These are phyloP conservation scores for Roridomyces roridus DNA, from an alignment of 768 basidiomycete genomes.

Conservation along the genomic window DNA sequence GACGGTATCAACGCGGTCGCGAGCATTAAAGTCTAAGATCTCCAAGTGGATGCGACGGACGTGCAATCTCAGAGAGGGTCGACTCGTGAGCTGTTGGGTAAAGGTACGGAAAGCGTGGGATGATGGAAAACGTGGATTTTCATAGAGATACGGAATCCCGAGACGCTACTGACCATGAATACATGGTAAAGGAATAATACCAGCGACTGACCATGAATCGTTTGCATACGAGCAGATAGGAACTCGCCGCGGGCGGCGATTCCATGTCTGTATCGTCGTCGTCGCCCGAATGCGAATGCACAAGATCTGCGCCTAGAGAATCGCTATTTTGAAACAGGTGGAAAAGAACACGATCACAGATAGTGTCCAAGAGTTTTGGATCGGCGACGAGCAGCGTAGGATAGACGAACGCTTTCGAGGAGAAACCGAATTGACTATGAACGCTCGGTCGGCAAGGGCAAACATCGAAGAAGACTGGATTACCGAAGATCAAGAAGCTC, in stretches of 20 bases:
- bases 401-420: neutral
- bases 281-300: too few species aligned
- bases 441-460: neutral
- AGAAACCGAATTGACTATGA: neutral
- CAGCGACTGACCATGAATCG: constrained; percentile 1
- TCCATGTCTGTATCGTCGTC: too few species aligned
- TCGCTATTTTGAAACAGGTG: neutral
- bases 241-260: too few species aligned
- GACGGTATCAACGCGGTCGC: neutral
- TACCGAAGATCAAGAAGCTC: too few species aligned
- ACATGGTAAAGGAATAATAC: neutral
- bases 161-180: neutral
- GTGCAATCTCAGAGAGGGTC: neutral
- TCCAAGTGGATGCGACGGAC: neutral
- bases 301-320: too few species aligned
- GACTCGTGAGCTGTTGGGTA: neutral
- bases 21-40: too few species aligned
- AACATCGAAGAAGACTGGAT: too few species aligned
- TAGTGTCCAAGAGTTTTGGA: neutral
- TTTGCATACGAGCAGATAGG: constrained; percentile 11
- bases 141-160: constrained; percentile 3
- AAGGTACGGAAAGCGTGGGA: neutral
- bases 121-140: neutral
- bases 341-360: constrained; percentile 9
- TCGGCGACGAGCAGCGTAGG: neutral